phyloP scores from a whole-genome alignment of 768 basidiomycete species.

The Boletus huronensis region DNA sequence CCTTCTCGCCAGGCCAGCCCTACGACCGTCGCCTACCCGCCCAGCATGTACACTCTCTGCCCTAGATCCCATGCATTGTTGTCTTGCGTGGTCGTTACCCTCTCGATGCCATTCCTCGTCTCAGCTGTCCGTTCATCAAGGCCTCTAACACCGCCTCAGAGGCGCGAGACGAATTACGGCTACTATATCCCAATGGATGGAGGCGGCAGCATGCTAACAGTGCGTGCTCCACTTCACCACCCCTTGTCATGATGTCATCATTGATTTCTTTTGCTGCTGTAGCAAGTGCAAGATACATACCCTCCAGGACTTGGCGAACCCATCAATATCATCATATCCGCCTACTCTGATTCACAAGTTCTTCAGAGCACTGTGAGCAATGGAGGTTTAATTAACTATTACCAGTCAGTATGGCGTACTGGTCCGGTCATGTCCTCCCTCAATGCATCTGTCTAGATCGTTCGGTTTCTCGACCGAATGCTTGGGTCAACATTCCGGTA shows the following conservation, averaged over 20 bases:
- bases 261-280: slow-evolving; percentile 1
- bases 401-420: slow-evolving; percentile 49
- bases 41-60: slow-evolving; percentile 1
- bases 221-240: slow-evolving; percentile 33
- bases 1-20: background rate
- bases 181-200: slow-evolving; percentile 53
- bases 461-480: slow-evolving; percentile 76
- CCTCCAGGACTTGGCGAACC: slow-evolving; percentile 82
- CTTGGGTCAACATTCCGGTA: slow-evolving; percentile 74
- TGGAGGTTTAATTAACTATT: slow-evolving; percentile 82
- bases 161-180: slow-evolving; percentile 37
- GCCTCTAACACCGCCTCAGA: slow-evolving; percentile 12
- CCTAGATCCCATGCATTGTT: background rate
- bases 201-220: slow-evolving; percentile 73
- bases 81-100: slow-evolving; percentile 6
- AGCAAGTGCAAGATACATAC: slow-evolving; percentile 56
- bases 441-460: slow-evolving; percentile 42
- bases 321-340: slow-evolving; percentile 77
- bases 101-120: slow-evolving; percentile 12
- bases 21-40: background rate
- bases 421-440: background rate
- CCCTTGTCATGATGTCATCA: background rate
- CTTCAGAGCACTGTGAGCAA: slow-evolving; percentile 54
- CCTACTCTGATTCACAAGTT: slow-evolving; percentile 66
- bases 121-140: background rate